Evolutionary conservation across 1,284 basidiomycete species (phyloP).

Genomic region (Cryptococcus sp.): DNA sequence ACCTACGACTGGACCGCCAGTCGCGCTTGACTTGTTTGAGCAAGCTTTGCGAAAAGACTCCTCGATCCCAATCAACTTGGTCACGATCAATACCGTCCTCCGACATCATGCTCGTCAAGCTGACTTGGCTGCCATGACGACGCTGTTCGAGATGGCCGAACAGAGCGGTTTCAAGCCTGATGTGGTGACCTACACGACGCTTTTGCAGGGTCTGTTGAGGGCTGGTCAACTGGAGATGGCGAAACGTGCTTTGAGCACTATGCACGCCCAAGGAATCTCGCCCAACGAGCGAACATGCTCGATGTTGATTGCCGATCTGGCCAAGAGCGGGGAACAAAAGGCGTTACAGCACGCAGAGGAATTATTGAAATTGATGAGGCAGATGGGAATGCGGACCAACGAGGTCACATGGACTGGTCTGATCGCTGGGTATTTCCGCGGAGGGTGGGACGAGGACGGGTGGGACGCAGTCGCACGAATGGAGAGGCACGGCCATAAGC

Average conservation of each 20-base stretch:
- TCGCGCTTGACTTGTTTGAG: conserved; percentile 41
- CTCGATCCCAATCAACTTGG: conserved; percentile 61
- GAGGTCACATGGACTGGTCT: conserved; percentile 54
- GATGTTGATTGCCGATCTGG: conserved; percentile 70
- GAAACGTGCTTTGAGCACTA: conserved; percentile 64
- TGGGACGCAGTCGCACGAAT: conserved; percentile 63
- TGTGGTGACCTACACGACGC: conserved; percentile 75
- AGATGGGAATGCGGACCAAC: conserved; percentile 46
- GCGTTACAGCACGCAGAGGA: conserved; percentile 66
- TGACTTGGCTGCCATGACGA: conserved; percentile 64
- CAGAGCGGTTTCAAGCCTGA: conserved; percentile 63
- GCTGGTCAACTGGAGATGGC: conserved; percentile 68
- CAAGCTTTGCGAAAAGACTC: conserved; percentile 36
- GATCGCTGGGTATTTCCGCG: conserved; percentile 49
- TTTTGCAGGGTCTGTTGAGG: conserved; percentile 71
- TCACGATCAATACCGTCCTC: conserved; percentile 77
- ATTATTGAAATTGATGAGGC: conserved; percentile 70
- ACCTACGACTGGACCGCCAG: conserved; percentile 26
- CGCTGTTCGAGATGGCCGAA: conserved; percentile 62
- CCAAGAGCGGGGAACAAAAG: conserved; percentile 60
- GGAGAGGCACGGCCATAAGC: conserved; percentile 59
- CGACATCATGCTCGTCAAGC: conserved; percentile 63
- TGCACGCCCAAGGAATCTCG: conserved; percentile 70
- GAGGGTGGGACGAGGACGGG: conserved; percentile 45
- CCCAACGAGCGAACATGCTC: conserved; percentile 73